Conservation (phyloP, 2,329 filamentous ascomycete species). For the Pseudonectria buxi region DNA sequence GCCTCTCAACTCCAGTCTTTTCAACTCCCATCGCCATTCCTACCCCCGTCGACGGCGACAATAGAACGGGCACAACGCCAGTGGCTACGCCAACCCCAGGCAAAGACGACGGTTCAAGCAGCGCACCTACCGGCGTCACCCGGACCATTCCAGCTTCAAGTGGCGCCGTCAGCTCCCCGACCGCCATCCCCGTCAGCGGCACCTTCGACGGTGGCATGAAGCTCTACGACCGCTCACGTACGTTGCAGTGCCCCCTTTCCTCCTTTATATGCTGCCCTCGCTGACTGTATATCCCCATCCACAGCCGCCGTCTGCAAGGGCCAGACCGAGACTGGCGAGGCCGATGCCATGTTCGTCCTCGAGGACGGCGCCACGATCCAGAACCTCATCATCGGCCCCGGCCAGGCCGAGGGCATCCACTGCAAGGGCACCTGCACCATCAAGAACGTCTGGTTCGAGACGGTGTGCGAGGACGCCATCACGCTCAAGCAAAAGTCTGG, state of each 20-base stretch:
- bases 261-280: too few relatives aligned
- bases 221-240: conserved; percentile 17
- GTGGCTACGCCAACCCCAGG: conserved; percentile 1
- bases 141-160: conserved; percentile 16
- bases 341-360: conserved; percentile 43
- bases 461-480: conserved; percentile 32
- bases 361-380: conserved; percentile 43
- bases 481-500: conserved; percentile 33
- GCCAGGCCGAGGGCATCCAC: conserved; percentile 44
- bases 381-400: conserved; percentile 47
- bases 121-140: conserved; percentile 8
- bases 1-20: too few relatives aligned
- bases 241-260: neutral
- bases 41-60: neutral
- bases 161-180: conserved; percentile 9
- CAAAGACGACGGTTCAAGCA: neutral
- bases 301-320: conserved; percentile 20
- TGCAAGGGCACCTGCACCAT: conserved; percentile 39
- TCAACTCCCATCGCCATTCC: too few relatives aligned
- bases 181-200: conserved; percentile 14
- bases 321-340: conserved; percentile 21
- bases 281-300: conserved; percentile 1
- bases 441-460: conserved; percentile 34
- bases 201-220: conserved; percentile 15
- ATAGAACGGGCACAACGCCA: neutral